These are phyloP conservation scores for Suzukiozyma palmioleophila DNA, from an alignment of 1,139 yeast species.

Conservation along the genomic window DNA sequence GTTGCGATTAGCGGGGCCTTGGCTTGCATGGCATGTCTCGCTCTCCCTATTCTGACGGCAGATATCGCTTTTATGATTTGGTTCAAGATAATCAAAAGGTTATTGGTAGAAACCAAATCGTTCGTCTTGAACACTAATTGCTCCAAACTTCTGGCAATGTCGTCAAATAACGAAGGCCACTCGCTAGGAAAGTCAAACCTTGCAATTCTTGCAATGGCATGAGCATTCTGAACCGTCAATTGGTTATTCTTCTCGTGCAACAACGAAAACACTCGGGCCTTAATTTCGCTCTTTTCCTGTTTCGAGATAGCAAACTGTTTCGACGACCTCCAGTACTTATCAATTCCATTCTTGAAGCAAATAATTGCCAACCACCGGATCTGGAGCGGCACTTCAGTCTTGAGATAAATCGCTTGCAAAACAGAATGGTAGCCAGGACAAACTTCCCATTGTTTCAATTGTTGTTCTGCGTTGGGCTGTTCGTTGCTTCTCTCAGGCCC, in stretches of 20 bases:
- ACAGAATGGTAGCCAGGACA: slow-evolving; percentile 55
- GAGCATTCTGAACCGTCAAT: slow-evolving; percentile 77
- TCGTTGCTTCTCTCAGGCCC: slow-evolving; percentile 40
- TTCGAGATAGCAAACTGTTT: slow-evolving; percentile 51
- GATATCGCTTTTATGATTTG: slow-evolving; percentile 74
- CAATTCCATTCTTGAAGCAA: slow-evolving; percentile 83
- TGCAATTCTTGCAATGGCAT: slow-evolving; percentile 71
- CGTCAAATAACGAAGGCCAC: slow-evolving; percentile 80
- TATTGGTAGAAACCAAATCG: slow-evolving; percentile 53
- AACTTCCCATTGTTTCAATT: slow-evolving; percentile 64
- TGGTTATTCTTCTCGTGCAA: slow-evolving; percentile 71
- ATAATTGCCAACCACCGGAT: slow-evolving; percentile 84
- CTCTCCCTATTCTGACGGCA: slow-evolving; percentile 75
- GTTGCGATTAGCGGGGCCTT: slow-evolving; percentile 63
- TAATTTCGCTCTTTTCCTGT: slow-evolving; percentile 68
- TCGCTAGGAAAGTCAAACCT: slow-evolving; percentile 81
- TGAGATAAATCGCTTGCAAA: slow-evolving; percentile 60
- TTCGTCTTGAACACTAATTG: slow-evolving; percentile 43
- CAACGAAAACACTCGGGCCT: slow-evolving; percentile 52
- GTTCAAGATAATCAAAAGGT: slow-evolving; percentile 62
- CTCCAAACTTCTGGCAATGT: slow-evolving; percentile 36
- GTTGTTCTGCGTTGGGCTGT: slow-evolving; percentile 64
- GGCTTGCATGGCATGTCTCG: slow-evolving; percentile 73
- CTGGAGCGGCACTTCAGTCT: slow-evolving; percentile 54
- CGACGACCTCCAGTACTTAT: slow-evolving; percentile 75